Percentiles rank a stretch among this genome's conserved stretches.
Evolutionary conservation across 108 stramenopile genomes (phyloP).

Genomic region (Fistulifera pelliculosa): DNA sequence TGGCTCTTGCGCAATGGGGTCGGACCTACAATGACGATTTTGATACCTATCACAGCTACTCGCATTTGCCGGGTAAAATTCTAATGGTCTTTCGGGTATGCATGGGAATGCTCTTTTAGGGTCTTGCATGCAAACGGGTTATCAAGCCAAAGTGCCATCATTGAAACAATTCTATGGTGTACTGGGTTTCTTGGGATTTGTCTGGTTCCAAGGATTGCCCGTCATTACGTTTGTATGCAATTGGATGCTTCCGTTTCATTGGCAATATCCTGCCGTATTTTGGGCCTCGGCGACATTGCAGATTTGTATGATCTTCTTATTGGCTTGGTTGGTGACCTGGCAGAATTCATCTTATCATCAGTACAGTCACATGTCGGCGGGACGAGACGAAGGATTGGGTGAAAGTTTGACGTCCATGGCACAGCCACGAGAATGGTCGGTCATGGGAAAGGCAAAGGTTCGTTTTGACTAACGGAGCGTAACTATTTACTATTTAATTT

Average conservation of each 20-base stretch:
- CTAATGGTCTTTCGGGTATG: conserved; percentile 64
- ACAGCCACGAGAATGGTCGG: conserved; percentile 4
- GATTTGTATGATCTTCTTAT: conserved; percentile 37
- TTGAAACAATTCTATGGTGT: conserved; percentile 56
- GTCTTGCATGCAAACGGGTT: conserved; percentile 44
- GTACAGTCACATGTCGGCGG: conserved; percentile 32
- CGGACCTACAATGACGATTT: conserved; percentile 81
- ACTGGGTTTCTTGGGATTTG: conserved; percentile 53
- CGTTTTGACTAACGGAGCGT: conserved; percentile 20
- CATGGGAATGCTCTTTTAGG: conserved; percentile 46
- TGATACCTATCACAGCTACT: conserved; percentile 77
- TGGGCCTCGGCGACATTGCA: conserved; percentile 53
- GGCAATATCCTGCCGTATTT: conserved; percentile 58
- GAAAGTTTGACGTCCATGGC: conserved; percentile 13
- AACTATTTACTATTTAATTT: no score
- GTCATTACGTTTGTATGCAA: conserved; percentile 50
- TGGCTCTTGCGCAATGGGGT: conserved; percentile 70
- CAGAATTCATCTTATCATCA: conserved; percentile 62
- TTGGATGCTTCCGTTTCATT: conserved; percentile 45
- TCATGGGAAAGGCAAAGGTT: conserved; percentile 22
- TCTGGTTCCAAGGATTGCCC: conserved; percentile 69
- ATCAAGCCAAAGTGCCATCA: conserved; percentile 39
- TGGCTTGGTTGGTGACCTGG: conserved; percentile 70
- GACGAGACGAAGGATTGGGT: conserved; percentile 19
- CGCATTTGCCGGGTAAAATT: conserved; percentile 69